Conservation (phyloP, 2,329 filamentous ascomycete genomes). For the Graphilbum fragrans region DNA sequence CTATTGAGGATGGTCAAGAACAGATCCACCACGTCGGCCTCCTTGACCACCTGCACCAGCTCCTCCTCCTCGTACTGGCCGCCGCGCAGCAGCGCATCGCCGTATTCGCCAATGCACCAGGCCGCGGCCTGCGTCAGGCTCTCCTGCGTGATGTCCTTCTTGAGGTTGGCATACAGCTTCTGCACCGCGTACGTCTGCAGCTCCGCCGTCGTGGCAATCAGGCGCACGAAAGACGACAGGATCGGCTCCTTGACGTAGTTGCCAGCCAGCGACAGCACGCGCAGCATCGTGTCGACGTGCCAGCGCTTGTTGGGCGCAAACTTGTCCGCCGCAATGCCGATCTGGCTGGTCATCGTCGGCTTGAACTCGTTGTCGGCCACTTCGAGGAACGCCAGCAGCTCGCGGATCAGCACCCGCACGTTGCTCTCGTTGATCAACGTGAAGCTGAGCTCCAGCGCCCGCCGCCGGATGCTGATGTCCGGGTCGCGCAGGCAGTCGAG, state of each 20-base stretch:
- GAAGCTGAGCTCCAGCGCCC: conserved; percentile 95
- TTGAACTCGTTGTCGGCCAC: conserved; percentile 98
- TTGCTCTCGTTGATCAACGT: conserved; percentile 97
- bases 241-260: conserved; percentile 98
- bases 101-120: conserved; percentile 97
- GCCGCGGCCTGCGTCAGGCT: conserved; percentile 84
- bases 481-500: conserved; percentile 91
- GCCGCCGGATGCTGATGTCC: conserved; percentile 91
- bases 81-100: conserved; percentile 76
- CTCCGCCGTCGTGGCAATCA: conserved; percentile 89
- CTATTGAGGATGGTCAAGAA: conserved; percentile 88
- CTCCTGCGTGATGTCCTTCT: conserved; percentile 96
- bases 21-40: conserved; percentile 86
- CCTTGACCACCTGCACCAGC: conserved; percentile 65
- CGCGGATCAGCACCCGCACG: conserved; percentile 83
- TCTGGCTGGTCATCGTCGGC: conserved; percentile 94
- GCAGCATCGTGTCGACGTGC: conserved; percentile 96
- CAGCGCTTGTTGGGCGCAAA: conserved; percentile 95
- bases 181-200: conserved; percentile 94
- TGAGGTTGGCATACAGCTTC: conserved; percentile 81
- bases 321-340: conserved; percentile 90
- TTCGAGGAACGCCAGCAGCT: conserved; percentile 88
- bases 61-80: conserved; percentile 94
- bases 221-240: conserved; percentile 85
- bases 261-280: conserved; percentile 84